Percentiles rank a stretch among this genome's conserved stretches.
phyloP scores from a whole-genome alignment of 257 asterid species.

The Jaltomata sinuosa region DNA sequence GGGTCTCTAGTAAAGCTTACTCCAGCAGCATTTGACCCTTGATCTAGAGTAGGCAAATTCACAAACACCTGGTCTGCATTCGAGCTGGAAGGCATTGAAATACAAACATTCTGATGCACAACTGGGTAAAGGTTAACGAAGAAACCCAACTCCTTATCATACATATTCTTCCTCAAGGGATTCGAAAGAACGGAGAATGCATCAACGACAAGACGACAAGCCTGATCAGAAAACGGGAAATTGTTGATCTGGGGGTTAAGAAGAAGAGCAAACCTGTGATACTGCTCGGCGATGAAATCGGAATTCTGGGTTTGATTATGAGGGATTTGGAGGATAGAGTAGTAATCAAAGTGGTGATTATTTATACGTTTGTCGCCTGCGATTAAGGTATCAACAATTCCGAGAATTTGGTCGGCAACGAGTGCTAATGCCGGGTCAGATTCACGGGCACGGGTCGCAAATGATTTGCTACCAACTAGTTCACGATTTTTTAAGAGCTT shows the following conservation, averaged over 20 bases:
- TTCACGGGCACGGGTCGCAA: constrained; percentile 88
- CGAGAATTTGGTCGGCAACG: constrained; percentile 66
- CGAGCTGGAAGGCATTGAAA: neutral
- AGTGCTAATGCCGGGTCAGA: constrained; percentile 67
- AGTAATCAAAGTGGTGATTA: constrained; percentile 45
- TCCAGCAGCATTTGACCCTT: neutral
- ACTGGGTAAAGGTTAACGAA: constrained; percentile 10
- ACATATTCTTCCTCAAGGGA: constrained; percentile 46
- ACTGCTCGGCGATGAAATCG: constrained; percentile 52
- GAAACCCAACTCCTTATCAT: constrained; percentile 59
- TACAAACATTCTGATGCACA: neutral
- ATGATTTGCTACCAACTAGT: constrained; percentile 70
- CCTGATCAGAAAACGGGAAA: constrained; percentile 78
- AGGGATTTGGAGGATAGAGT: constrained; percentile 64
- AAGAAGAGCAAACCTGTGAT: constrained; percentile 41
- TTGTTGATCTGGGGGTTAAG: constrained; percentile 65
- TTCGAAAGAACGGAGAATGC: constrained; percentile 76
- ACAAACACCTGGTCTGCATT: constrained; percentile 4
- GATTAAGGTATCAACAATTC: constrained; percentile 71
- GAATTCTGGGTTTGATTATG: constrained; percentile 50
- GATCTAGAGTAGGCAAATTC: neutral
- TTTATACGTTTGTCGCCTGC: constrained; percentile 72
- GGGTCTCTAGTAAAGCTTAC: neutral
- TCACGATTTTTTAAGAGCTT: constrained; percentile 74
- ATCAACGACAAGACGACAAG: constrained; percentile 59